phyloP scores from a whole-genome alignment of 768 basidiomycete genomes.

The Macrolepiota dolichaula region DNA sequence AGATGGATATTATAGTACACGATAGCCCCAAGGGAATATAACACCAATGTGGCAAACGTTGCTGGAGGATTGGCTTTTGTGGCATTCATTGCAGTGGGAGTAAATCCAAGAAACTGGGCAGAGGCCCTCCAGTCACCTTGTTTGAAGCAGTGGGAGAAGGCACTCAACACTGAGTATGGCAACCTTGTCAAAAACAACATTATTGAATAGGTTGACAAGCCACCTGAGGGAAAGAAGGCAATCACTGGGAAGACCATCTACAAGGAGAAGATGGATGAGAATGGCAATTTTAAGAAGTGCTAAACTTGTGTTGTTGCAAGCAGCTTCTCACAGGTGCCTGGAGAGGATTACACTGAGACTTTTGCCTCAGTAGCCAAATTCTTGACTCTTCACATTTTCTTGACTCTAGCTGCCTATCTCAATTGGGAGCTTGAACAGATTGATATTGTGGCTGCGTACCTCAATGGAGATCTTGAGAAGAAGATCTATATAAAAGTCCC shows the following conservation, averaged over 20 bases:
- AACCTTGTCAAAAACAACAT: slow-evolving; percentile 10
- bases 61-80: background rate
- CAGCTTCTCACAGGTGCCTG: slow-evolving; percentile 25
- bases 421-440: slow-evolving; percentile 14
- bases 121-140: background rate
- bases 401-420: slow-evolving; percentile 15
- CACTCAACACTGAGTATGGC: slow-evolving; percentile 10
- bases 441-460: slow-evolving; percentile 17
- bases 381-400: slow-evolving; percentile 16
- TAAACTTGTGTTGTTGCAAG: slow-evolving; percentile 23
- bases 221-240: slow-evolving; percentile 15
- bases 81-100: background rate
- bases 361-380: slow-evolving; percentile 24
- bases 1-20: no score
- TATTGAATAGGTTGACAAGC: slow-evolving; percentile 1
- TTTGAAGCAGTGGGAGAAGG: slow-evolving; percentile 13
- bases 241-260: slow-evolving; percentile 19
- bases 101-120: background rate
- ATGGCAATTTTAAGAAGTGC: slow-evolving; percentile 17
- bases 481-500: no score
- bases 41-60: background rate
- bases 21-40: no score
- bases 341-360: slow-evolving; percentile 31
- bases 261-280: slow-evolving; percentile 18
- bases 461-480: no score